phyloP scores from a whole-genome alignment of 805 yeast genomes.

The Starmerella sp. region DNA sequence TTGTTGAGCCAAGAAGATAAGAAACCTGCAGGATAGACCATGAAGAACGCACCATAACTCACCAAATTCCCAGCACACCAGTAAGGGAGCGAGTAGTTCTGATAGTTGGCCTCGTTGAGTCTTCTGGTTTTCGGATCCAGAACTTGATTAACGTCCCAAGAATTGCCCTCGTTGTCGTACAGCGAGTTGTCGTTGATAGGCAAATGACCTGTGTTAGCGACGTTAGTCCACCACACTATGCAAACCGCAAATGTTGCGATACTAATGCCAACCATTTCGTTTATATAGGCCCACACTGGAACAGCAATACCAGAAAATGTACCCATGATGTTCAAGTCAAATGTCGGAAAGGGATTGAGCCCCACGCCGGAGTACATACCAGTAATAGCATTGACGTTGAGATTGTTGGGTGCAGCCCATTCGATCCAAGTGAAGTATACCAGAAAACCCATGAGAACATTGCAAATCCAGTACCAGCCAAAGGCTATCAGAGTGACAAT shows the following conservation, averaged over 20 bases:
- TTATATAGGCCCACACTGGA: slow-evolving; percentile 11
- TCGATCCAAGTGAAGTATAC: slow-evolving; percentile 53
- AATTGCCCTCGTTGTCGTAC: slow-evolving; percentile 36
- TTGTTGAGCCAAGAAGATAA: slow-evolving; percentile 35
- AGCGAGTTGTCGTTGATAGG: slow-evolving; percentile 39
- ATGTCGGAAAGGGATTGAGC: slow-evolving; percentile 40
- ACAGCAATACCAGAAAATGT: slow-evolving; percentile 9
- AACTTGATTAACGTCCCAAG: slow-evolving; percentile 36
- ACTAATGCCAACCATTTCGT: slow-evolving; percentile 30
- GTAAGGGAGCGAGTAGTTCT: slow-evolving; percentile 56
- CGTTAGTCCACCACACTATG: slow-evolving; percentile 36
- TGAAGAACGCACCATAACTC: slow-evolving; percentile 47
- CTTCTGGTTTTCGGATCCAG: slow-evolving; percentile 36
- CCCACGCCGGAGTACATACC: slow-evolving; percentile 41
- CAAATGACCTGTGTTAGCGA: slow-evolving; percentile 40
- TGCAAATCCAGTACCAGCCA: slow-evolving; percentile 57
- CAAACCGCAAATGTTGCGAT: slow-evolving; percentile 27
- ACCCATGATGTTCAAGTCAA: slow-evolving; percentile 31
- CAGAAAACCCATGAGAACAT: slow-evolving; percentile 49
- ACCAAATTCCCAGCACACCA: slow-evolving; percentile 52
- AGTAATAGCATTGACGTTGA: slow-evolving; percentile 48
- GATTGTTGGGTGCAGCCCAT: slow-evolving; percentile 45
- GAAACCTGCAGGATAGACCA: slow-evolving; percentile 45
- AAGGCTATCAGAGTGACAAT: slow-evolving; percentile 36
- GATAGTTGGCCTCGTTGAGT: slow-evolving; percentile 38